Evolutionary conservation across 177 flowering plant genomes (phyloP).

Genomic region (Telopea speciosissima): DNA sequence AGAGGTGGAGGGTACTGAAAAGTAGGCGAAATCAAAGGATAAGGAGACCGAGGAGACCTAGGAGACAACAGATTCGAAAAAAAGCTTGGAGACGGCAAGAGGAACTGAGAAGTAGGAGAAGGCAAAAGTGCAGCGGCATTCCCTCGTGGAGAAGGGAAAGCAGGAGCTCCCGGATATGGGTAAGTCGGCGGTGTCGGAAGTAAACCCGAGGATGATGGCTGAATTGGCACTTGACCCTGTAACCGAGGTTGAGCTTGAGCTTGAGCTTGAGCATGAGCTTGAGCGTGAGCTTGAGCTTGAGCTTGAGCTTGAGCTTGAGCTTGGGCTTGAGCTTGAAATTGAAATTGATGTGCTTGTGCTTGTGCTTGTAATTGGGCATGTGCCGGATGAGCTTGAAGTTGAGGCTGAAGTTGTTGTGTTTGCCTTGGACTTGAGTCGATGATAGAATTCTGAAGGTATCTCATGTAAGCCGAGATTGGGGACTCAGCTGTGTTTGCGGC

Average conservation of each 20-base stretch:
- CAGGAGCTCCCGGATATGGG: conserved; percentile 19
- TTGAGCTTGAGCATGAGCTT: conserved; percentile 14
- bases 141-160: conserved; percentile 23
- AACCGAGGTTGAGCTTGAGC: conserved; percentile 23
- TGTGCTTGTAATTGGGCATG: conserved; percentile 6
- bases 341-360: conserved; percentile 22
- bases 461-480: conserved; percentile 87
- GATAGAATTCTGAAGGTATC: conserved; percentile 71
- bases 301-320: conserved; percentile 12
- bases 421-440: conserved; percentile 41
- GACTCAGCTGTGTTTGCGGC: conserved; percentile 63
- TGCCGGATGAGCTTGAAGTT: background rate
- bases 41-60: conserved; percentile 44
- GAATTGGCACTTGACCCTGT: background rate
- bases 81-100: conserved; percentile 69
- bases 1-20: conserved; percentile 61
- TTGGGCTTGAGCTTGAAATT: conserved; percentile 26
- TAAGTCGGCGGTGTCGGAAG: conserved; percentile 30
- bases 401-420: conserved; percentile 23
- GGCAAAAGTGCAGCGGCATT: conserved; percentile 62
- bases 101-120: conserved; percentile 78
- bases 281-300: conserved; percentile 12
- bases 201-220: conserved; percentile 28
- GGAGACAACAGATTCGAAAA: conserved; percentile 62
- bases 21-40: conserved; percentile 76